phyloP scores from a whole-genome alignment of 148 eudicot genomes.

The Rhododendron griersonianum region DNA sequence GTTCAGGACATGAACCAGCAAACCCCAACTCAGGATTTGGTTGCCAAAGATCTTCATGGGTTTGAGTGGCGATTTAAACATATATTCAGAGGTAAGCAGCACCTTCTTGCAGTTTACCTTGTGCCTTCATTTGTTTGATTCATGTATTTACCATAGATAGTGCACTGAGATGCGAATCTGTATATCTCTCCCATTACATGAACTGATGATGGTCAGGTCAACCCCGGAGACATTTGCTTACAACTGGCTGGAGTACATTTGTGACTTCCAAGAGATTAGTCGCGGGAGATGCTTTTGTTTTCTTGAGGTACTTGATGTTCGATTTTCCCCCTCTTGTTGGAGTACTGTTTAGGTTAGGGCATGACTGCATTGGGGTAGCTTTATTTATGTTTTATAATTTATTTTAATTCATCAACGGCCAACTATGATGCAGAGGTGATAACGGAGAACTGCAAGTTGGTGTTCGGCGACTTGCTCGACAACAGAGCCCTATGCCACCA shows the following conservation, averaged over 20 bases:
- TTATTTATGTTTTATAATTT: slow-evolving; percentile 1
- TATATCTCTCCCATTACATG: background rate
- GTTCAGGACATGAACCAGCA: slow-evolving; percentile 71
- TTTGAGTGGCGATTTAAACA: slow-evolving; percentile 93
- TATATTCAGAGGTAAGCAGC: slow-evolving; percentile 67
- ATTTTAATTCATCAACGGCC: slow-evolving; percentile 8
- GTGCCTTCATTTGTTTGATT: background rate
- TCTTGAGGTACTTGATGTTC: slow-evolving; percentile 56
- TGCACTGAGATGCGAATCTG: background rate
- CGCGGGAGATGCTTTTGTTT: slow-evolving; percentile 91
- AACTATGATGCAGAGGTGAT: slow-evolving; percentile 54
- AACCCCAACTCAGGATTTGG: slow-evolving; percentile 80
- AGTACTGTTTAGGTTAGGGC: slow-evolving; percentile 10
- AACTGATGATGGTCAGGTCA: slow-evolving; percentile 49
- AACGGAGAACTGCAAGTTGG: slow-evolving; percentile 76
- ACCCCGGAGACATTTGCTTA: slow-evolving; percentile 88
- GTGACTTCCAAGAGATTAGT: slow-evolving; percentile 79
- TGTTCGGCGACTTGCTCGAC: slow-evolving; percentile 59
- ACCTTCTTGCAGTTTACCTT: background rate
- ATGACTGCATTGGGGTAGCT: slow-evolving; percentile 22
- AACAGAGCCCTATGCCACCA: slow-evolving; percentile 66
- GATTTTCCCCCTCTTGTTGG: background rate
- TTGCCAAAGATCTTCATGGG: slow-evolving; percentile 81
- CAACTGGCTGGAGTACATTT: slow-evolving; percentile 98
- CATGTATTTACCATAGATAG: background rate